Conservation (phyloP, 2,329 filamentous ascomycete species). For the Elsinoe perseae region DNA sequence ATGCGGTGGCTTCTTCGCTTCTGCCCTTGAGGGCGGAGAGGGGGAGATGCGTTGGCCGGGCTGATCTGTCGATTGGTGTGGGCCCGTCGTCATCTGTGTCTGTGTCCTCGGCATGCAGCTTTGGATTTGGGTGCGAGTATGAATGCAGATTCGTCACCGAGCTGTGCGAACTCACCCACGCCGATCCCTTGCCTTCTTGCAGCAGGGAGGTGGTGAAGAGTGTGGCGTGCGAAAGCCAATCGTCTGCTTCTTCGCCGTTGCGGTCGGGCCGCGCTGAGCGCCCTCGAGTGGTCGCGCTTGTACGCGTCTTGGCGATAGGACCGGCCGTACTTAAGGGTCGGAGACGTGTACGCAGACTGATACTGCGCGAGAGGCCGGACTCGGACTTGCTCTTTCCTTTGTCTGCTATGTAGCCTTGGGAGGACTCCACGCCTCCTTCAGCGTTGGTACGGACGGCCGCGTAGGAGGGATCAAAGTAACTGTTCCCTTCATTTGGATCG, state of each 20-base stretch:
- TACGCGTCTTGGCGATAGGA: neutral
- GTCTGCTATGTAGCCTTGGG: slow-evolving; percentile 22
- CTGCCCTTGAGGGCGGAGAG: neutral
- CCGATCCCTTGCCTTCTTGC: slow-evolving; percentile 55
- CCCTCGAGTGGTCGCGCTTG: slow-evolving; percentile 25
- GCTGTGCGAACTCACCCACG: slow-evolving; percentile 51
- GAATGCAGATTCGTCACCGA: slow-evolving; percentile 38
- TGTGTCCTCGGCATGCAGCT: slow-evolving; percentile 26
- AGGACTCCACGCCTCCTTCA: slow-evolving; percentile 11
- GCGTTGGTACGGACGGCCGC: slow-evolving; percentile 10
- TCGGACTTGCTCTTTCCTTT: slow-evolving; percentile 41
- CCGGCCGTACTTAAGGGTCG: slow-evolving; percentile 13
- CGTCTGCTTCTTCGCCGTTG: slow-evolving; percentile 37
- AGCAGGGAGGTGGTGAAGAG: slow-evolving; percentile 50
- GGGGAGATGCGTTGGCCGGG: slow-evolving; percentile 28
- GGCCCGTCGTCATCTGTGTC: slow-evolving; percentile 13
- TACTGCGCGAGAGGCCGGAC: slow-evolving; percentile 29
- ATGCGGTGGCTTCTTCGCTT: slow-evolving; percentile 35
- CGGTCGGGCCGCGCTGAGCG: slow-evolving; percentile 11
- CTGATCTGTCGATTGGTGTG: slow-evolving; percentile 27
- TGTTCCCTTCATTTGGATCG: slow-evolving; percentile 1
- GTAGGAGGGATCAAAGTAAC: slow-evolving; percentile 15
- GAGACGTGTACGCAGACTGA: neutral
- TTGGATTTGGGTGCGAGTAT: neutral
- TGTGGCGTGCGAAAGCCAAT: slow-evolving; percentile 54